These are phyloP conservation scores for Pseudocercospora eumusae DNA, from an alignment of 2,329 filamentous ascomycete species.

Conservation along the genomic window DNA sequence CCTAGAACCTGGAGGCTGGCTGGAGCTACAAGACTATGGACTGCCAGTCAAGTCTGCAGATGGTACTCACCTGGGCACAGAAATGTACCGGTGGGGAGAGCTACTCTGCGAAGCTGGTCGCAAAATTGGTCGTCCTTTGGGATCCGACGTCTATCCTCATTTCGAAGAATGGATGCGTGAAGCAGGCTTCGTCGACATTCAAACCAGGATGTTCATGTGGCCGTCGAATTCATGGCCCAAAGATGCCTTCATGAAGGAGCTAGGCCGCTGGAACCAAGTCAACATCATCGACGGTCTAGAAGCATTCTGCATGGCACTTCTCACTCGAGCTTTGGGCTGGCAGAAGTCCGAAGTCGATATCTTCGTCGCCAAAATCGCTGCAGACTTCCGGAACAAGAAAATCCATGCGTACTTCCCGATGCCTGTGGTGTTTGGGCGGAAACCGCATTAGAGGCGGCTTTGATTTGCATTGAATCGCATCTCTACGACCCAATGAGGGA, in stretches of 20 bases:
- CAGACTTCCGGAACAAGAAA: conserved; percentile 39
- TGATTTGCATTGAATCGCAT: conserved; percentile 9
- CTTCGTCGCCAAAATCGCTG: conserved; percentile 41
- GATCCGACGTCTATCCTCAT: conserved; percentile 42
- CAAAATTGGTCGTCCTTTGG: conserved; percentile 47
- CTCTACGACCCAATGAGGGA: background rate
- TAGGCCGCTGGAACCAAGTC: conserved; percentile 50
- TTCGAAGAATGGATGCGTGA: conserved; percentile 45
- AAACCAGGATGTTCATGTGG: conserved; percentile 45
- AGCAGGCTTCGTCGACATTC: conserved; percentile 49
- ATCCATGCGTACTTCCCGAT: conserved; percentile 45
- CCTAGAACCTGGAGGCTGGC: conserved; percentile 54
- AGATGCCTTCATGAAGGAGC: conserved; percentile 53
- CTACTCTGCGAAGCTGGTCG: conserved; percentile 42
- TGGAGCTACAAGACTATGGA: conserved; percentile 55
- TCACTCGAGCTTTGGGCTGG: conserved; percentile 48
- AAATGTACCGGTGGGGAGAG: conserved; percentile 40
- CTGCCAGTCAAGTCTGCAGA: conserved; percentile 44
- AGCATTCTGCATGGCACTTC: conserved; percentile 46
- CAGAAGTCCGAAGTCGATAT: conserved; percentile 48
- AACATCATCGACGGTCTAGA: conserved; percentile 48
- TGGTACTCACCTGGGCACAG: conserved; percentile 40
- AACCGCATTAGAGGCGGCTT: conserved; percentile 32
- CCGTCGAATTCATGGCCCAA: conserved; percentile 51
- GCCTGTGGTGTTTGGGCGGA: conserved; percentile 41